Conservation (phyloP, 1,284 basidiomycete species). For the Fomitopsis pinicola region DNA sequence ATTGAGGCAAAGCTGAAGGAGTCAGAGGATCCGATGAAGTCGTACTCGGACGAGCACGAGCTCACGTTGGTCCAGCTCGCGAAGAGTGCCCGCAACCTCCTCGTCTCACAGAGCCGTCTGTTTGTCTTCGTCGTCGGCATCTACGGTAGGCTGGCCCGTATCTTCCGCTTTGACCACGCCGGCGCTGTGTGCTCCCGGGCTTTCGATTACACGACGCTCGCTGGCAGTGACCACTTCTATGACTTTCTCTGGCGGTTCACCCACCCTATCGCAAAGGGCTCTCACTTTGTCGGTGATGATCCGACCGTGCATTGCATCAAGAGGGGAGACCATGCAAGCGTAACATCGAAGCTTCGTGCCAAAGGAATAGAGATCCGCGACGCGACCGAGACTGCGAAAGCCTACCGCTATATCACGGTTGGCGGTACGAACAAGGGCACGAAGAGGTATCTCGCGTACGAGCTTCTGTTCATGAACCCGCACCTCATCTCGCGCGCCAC, state of each 20-base stretch:
- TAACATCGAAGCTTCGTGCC: background rate
- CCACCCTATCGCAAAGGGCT: slow-evolving; percentile 5
- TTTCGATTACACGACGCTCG: no score
- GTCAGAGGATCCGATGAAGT: background rate
- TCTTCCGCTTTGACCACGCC: no score
- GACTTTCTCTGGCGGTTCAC: slow-evolving; percentile 10
- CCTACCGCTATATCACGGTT: background rate
- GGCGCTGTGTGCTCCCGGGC: no score
- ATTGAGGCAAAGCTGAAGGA: background rate
- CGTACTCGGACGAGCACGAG: background rate
- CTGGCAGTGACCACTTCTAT: background rate
- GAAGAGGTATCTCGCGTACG: slow-evolving; percentile 2
- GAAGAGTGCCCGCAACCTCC: no score
- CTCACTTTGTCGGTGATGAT: slow-evolving; percentile 9
- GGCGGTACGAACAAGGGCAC: background rate
- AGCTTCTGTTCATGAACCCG: background rate
- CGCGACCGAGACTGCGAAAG: background rate
- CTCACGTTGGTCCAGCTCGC: no score
- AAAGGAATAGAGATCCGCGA: background rate
- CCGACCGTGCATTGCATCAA: background rate
- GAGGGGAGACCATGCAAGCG: background rate
- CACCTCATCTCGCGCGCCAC: slow-evolving; percentile 5
- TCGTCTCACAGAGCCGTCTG: no score
- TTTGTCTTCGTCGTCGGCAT: no score
- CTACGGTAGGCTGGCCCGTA: no score